Percentiles rank a stretch among this genome's conserved stretches.
Conservation (phyloP, 306 rosid genomes). For the Vigna nakashimae region DNA sequence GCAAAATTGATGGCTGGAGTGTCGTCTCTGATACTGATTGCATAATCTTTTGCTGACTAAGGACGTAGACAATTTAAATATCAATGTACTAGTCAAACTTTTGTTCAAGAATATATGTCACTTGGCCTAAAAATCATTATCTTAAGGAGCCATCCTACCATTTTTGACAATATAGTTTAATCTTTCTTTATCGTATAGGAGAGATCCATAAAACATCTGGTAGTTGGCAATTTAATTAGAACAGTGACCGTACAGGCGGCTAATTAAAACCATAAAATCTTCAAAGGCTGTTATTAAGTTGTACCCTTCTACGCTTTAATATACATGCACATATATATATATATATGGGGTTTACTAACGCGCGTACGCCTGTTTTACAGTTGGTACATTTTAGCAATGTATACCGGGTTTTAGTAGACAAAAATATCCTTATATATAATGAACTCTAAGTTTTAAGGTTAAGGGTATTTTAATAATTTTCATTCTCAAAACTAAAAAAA, state of each 20-base stretch:
- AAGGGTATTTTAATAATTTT: too few species aligned
- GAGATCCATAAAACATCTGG: neutral
- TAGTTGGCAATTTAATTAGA: neutral
- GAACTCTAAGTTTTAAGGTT: too few species aligned
- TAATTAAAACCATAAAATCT: neutral
- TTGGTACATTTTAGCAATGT: too few species aligned
- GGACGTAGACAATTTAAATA: neutral
- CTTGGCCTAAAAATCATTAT: constrained; percentile 37
- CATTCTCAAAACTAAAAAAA: too few species aligned
- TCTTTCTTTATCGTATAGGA: neutral
- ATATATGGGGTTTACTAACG: too few species aligned
- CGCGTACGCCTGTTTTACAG: too few species aligned
- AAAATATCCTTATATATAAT: too few species aligned
- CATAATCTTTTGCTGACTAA: neutral
- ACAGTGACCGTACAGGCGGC: neutral
- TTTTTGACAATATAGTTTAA: neutral
- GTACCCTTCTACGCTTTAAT: too few species aligned
- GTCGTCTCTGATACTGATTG: constrained; percentile 5
- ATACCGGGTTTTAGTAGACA: too few species aligned
- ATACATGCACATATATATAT: too few species aligned
- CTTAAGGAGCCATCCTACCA: constrained; percentile 14
- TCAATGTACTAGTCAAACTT: neutral
- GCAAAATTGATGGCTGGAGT: constrained; percentile 37
- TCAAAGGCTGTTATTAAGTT: too few species aligned
- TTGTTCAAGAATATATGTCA: constrained; percentile 30